Percentiles rank a stretch among this genome's conserved stretches.
These are phyloP conservation scores for Coemansia sp. DNA, from an alignment of 192 early-diverging fungal species.

Conservation along the genomic window DNA sequence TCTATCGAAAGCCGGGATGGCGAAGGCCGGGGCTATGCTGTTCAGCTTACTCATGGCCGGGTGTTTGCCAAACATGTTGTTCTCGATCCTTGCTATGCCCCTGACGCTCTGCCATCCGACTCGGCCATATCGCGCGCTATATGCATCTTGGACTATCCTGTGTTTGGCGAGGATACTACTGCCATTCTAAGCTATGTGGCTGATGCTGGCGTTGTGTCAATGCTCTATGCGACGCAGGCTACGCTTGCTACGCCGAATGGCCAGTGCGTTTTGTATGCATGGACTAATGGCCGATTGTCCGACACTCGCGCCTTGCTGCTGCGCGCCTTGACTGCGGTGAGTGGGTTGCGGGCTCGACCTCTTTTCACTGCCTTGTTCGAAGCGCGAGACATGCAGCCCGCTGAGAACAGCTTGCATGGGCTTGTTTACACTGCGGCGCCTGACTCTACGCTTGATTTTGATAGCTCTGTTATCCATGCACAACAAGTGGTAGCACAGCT, in stretches of 20 bases:
- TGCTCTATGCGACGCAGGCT: constrained; percentile 37
- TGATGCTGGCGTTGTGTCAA: constrained; percentile 8
- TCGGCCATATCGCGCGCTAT: constrained; percentile 48
- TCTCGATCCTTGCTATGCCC: constrained; percentile 57
- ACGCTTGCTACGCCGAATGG: constrained; percentile 31
- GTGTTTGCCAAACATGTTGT: constrained; percentile 50
- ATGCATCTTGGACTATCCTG: constrained; percentile 46
- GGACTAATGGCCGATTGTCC: constrained; percentile 9
- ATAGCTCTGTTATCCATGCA: constrained; percentile 14
- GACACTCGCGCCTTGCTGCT: constrained; percentile 7
- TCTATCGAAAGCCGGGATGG: constrained; percentile 32
- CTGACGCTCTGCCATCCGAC: constrained; percentile 27
- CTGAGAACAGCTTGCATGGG: not conserved
- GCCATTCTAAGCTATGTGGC: constrained; percentile 17
- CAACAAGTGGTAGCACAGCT: not conserved
- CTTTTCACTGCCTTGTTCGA: constrained; percentile 25
- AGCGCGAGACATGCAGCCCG: constrained; percentile 7
- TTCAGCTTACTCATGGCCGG: constrained; percentile 32
- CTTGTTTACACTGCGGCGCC: constrained; percentile 11
- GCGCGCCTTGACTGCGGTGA: constrained; percentile 9
- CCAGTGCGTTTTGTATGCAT: constrained; percentile 26
- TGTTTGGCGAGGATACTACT: constrained; percentile 35
- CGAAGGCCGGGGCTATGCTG: constrained; percentile 9
- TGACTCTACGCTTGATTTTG: constrained; percentile 23
- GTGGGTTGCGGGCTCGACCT: not conserved